Base-by-base conservation (phyloP, 1,139 yeast species). In the Trichomonascaceae sp. region DNA sequence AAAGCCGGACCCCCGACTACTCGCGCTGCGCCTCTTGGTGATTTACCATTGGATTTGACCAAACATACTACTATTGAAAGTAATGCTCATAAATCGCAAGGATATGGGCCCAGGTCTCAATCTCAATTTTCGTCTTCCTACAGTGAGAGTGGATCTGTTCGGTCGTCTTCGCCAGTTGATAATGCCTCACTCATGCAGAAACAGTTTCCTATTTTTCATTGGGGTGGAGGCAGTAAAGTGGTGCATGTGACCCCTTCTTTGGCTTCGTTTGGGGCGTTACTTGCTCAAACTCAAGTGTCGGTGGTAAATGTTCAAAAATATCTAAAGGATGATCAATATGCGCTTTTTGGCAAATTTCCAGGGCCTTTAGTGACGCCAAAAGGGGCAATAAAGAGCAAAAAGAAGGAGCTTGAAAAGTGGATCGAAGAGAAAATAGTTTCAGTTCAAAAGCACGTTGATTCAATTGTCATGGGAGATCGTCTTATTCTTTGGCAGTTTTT, bases 121-220 rank as follows among this genome's bases (percentile, higher is more conserved):
- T 22, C 22, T 43, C 24, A 43, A 2, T 27, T n/a, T 20, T 22
- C 30, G 15, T 44, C 30, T 20, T 15, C 45, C 38, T 22, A 17
- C 2, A n/a, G 45, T 48, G 45, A 20, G 20, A 32, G 22, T 6
- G n/a, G 12, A 15, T 13, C 51, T n/a, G 15, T 39, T 49, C 15
- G 17, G 13, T 44, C 57, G n/a, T 50, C 55, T 51, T 55, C 55
- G 7, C 63, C 63, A n/a, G 53, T 59, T 32, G 66, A 64, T 27
- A 63, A 63, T 47, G 76, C 75, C 52, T 63, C 67, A 22, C 59
- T 71, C 24, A 51, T 62, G 39, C 55, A 59, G 13, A 74, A 87
- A 55, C 96, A 88, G 66, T 87, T 86, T 67, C 96, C 96, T 0
- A 68, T 90, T 39, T 86, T 89, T 66, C 75, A 79, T 55, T 90